These are phyloP conservation scores for Corchorus capsularis DNA, from an alignment of 345 rosid genomes.

Conservation along the genomic window DNA sequence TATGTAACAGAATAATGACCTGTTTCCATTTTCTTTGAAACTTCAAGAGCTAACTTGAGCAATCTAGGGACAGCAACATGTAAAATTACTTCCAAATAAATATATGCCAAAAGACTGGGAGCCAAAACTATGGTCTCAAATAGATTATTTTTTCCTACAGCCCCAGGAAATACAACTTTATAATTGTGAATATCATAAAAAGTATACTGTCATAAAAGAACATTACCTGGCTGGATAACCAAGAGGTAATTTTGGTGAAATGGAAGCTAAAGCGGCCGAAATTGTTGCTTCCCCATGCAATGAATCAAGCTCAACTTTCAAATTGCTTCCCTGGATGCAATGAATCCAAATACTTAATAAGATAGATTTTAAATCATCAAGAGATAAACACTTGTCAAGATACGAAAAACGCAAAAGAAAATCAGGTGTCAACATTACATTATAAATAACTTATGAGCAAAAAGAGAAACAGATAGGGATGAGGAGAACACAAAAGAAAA, in stretches of 20 bases:
- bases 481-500: too few relatives aligned
- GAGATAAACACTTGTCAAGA: slow-evolving; percentile 8
- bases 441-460: background rate
- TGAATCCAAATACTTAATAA: slow-evolving; percentile 6
- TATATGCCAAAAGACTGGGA: background rate
- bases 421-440: background rate
- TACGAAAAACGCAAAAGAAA: background rate
- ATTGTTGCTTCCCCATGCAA: slow-evolving; percentile 94
- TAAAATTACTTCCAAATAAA: slow-evolving; percentile 13
- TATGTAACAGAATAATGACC: background rate
- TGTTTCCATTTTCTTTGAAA: slow-evolving; percentile 66
- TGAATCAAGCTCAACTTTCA: slow-evolving; percentile 70
- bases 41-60: slow-evolving; percentile 75
- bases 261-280: slow-evolving; percentile 80
- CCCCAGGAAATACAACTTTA: background rate
- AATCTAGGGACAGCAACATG: slow-evolving; percentile 46
- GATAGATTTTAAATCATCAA: slow-evolving; percentile 16
- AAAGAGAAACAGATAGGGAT: background rate
- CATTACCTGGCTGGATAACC: slow-evolving; percentile 91
- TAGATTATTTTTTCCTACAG: background rate
- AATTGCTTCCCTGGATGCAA: slow-evolving; percentile 62
- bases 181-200: background rate
- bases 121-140: background rate
- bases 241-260: slow-evolving; percentile 84
- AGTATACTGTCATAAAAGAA: slow-evolving; percentile 18